Base-by-base conservation (phyloP, 352 stramenopile species). In the Globisporangium irregulare region DNA sequence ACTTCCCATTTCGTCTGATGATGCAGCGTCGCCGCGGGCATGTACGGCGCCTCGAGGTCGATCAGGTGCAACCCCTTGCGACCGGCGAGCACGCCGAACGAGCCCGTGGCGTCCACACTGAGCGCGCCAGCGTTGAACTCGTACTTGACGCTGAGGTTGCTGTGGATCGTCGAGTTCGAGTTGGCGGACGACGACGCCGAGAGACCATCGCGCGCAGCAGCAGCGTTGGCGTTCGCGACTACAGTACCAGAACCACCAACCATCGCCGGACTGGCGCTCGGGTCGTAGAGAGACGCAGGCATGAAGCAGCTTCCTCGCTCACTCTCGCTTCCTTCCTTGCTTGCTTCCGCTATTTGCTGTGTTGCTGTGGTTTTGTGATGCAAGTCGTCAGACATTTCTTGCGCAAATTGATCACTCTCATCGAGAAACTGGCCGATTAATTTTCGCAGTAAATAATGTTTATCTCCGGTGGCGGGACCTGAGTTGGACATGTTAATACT, bases 1-100 rank as follows among this genome's bases (percentile, higher is more conserved):
- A 94, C 86, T 51, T 93, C 86, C 62, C 88, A 87, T 29, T 93
- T 92, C 57, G 82, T 95, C 74, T 92, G 85, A 59, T 93, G 84
- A 50, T 92, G 78, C 27, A 95, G 71, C 55, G 84, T 92, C 18
- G 79, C 72, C 1, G 74, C 73, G 1, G 82, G 78, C 51, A 79
- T 66, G 59, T 84, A 90, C 29, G 85, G 87, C 63, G 80, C 74
- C 61, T 92, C 86, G 10, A 95, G 73, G 48, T 93, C 81, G 14
- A 95, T 70, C 1, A 95, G 64, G 34, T 95, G 84, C 29, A 95
- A 79, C 0, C 87, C 87, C 46, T 82, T 87, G 22, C 85, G 80
- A 10, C 82, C 81, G 1, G 82, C 87, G 29, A 95, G 73, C 29
- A 95, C 84, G 4, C 73, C 87, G 4, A 89, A 73, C 8, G 75